A percentile compares a stretch with the other conserved stretches of the same genome.
phyloP scores from a whole-genome alignment of 106 monocot genomes.

The Chionographis japonica region DNA sequence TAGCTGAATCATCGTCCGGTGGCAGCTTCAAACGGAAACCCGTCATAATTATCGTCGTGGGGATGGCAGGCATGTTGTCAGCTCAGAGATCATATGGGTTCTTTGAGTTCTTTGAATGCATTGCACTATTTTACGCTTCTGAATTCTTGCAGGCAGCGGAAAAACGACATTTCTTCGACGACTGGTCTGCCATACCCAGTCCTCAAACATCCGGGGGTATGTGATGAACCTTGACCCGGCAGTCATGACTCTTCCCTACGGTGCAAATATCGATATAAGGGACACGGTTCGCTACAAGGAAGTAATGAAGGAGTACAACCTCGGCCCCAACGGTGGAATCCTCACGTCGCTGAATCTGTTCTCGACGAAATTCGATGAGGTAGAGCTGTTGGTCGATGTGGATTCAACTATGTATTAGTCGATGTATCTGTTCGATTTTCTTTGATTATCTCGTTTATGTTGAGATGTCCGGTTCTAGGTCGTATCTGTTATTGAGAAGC shows the following conservation, averaged over 20 bases:
- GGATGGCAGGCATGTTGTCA: conserved; percentile 69
- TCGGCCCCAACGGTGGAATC: conserved; percentile 96
- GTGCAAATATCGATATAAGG: conserved; percentile 92
- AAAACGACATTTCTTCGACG: conserved; percentile 88
- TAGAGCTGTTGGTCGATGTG: neutral
- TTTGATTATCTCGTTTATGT: neutral
- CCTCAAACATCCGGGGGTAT: conserved; percentile 69
- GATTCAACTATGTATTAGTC: no score
- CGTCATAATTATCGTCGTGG: conserved; percentile 83
- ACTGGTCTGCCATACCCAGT: conserved; percentile 63
- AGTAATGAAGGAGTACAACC: conserved; percentile 97
- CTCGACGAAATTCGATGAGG: conserved; percentile 88
- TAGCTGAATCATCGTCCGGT: conserved; percentile 28
- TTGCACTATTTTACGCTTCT: neutral
- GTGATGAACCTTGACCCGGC: conserved; percentile 93
- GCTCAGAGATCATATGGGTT: neutral
- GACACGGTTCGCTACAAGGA: conserved; percentile 94
- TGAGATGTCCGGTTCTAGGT: conserved; percentile 45
- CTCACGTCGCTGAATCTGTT: conserved; percentile 90
- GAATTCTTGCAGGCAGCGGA: conserved; percentile 58
- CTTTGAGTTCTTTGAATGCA: neutral
- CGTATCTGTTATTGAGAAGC: conserved; percentile 69
- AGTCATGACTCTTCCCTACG: conserved; percentile 83
- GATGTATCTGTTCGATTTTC: neutral
- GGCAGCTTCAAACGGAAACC: conserved; percentile 71